A percentile compares a stretch with the other conserved stretches of the same genome.
Conservation (phyloP, 345 rosid species). For the Anastatica hierochuntica region DNA sequence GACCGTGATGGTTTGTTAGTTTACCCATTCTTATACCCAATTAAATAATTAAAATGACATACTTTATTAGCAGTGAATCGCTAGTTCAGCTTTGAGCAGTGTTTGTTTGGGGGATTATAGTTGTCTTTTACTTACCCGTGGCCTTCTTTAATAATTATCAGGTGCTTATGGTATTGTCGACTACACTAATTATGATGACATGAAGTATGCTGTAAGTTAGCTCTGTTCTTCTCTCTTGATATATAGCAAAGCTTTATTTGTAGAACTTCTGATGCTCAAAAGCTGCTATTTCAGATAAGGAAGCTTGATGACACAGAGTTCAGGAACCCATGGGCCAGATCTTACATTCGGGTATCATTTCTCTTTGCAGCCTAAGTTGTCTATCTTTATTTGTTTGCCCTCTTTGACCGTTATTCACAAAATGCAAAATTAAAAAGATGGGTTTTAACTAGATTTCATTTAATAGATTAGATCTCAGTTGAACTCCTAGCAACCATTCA, state of each 20-base stretch:
- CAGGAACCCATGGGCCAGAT: slow-evolving; percentile 78
- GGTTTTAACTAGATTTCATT: neutral
- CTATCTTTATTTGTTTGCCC: neutral
- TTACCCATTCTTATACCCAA: neutral
- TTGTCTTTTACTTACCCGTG: neutral
- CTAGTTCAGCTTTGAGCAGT: too few species aligned
- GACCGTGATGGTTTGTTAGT: slow-evolving; percentile 62
- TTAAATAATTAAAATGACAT: neutral
- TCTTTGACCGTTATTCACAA: too few species aligned
- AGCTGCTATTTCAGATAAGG: slow-evolving; percentile 33
- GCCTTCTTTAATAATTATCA: slow-evolving; percentile 17
- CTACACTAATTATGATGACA: slow-evolving; percentile 85
- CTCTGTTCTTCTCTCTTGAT: neutral
- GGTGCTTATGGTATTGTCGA: slow-evolving; percentile 91
- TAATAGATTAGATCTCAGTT: neutral
- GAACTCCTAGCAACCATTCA: too few species aligned
- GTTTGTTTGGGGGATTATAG: neutral
- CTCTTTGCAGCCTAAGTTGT: neutral
- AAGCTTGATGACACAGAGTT: slow-evolving; percentile 82
- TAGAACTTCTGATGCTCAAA: neutral
- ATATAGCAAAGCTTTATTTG: neutral
- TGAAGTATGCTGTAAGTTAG: slow-evolving; percentile 86
- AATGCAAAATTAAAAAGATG: neutral
- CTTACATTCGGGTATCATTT: slow-evolving; percentile 48
- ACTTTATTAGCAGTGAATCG: neutral